Base-by-base conservation (phyloP, 306 rosid genomes). In the Phaseolus lunatus region DNA sequence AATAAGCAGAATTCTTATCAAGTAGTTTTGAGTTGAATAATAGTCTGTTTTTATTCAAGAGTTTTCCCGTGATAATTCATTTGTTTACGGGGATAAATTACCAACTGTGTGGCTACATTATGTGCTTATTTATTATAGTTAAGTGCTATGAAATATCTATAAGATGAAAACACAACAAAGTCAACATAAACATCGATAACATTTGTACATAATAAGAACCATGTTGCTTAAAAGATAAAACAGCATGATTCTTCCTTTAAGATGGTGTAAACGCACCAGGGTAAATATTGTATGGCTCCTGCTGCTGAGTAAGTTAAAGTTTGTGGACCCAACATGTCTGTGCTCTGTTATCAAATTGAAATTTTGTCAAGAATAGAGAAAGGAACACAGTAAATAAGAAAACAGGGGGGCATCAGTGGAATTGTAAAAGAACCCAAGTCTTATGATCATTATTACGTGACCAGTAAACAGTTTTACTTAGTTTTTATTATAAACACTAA, bases 201-300 rank as follows among this genome's bases (percentile, higher is more conserved):
- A 33, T 74, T 22, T 59, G 69, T 61, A 33, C 76, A 56, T 44
- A 64, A 47, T 37, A 29, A 78, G 59, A 79, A 81, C 52, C 62
- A 48, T 33, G 53, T 41, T 44, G 54, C 70, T 47, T 78, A 86
- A 79, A 29, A 73, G 49, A 45, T n/a, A 67, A 82, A 74, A 70
- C 57, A 78, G 72, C 14, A 31, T 7, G 68, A 80, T 77, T 77
- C 78, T 15, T 76, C 84, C 23, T 29, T 61, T 78, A 70, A 80
- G 73, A 71, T 35, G 63, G 68, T 56, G 67, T 43, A 79, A 79
- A 81, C 83, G 58, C 81, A 92, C 99, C 97, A 96, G 86, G 27
- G 98, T 91, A 90, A 96, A 96, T 84, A 96, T 87, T 1, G 99
- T 96, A 78, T 96, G 99, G 88, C 99, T 96, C 83, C 99, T 88